These are phyloP conservation scores for Penicillium psychrofluorescens DNA, from an alignment of 495 filamentous ascomycete genomes.

Conservation along the genomic window DNA sequence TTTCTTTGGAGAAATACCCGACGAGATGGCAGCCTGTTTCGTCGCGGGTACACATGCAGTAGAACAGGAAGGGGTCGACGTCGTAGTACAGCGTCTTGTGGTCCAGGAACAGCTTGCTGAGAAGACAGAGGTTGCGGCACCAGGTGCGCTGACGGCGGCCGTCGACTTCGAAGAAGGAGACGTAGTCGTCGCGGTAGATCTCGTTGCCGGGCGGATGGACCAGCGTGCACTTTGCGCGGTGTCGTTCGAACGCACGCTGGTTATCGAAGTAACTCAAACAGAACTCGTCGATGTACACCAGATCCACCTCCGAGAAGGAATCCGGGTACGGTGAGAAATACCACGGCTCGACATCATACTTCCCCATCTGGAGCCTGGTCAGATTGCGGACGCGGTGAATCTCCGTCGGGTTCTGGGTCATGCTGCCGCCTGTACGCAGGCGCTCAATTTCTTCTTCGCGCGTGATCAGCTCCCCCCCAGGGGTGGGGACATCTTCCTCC, in stretches of 20 bases:
- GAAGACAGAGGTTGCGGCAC: conserved; percentile 92
- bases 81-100: conserved; percentile 99
- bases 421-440: conserved; percentile 84
- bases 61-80: conserved; percentile 97
- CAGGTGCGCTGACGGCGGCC: conserved; percentile 90
- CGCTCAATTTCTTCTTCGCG: conserved; percentile 95
- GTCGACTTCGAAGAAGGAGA: conserved; percentile 97
- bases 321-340: conserved; percentile 97
- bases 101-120: conserved; percentile 94
- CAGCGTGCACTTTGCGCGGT: conserved; percentile 84
- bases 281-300: conserved; percentile 96
- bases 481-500: conserved; percentile 29
- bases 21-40: conserved; percentile 86
- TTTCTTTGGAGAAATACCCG: conserved; percentile 97
- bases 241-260: conserved; percentile 68
- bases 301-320: conserved; percentile 73
- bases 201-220: conserved; percentile 95
- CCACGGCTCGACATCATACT: conserved; percentile 90
- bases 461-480: conserved; percentile 49
- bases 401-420: conserved; percentile 98
- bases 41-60: conserved; percentile 88
- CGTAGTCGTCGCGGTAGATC: conserved; percentile 90
- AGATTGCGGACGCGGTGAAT: conserved; percentile 95
- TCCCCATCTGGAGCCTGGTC: conserved; percentile 85
- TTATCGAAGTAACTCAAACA: conserved; percentile 87